Base-by-base conservation (phyloP, 1,139 yeast genomes). In the Scheffersomyces parashehatae region DNA sequence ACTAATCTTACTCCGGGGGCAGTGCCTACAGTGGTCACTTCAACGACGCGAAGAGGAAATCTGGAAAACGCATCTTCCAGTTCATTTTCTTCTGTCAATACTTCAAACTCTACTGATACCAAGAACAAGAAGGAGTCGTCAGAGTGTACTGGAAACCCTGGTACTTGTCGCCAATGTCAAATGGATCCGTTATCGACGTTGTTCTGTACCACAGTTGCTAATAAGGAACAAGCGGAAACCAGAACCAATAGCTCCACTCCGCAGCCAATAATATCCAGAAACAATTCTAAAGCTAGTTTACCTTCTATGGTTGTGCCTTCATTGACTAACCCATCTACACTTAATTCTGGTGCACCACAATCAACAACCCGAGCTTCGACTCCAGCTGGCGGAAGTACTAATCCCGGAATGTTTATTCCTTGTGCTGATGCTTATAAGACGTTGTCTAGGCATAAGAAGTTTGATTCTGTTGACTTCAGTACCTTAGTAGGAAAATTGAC, bases 351-450 rank as follows among this genome's bases (percentile, higher is more conserved):
- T 2, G 54, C 52, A 7, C 52, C 53, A 12, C 56, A 69, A 5
- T 58, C 63, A 3, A 6, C 12, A 5, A 5, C 26, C 5, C 5
- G 26, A 8, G 48, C 60, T 3, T 54, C 56, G 7, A 49, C 55
- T 3, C 53, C 54, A 3, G 49, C 51, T 39, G 49, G 58, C 2
- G 51, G 56, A n/a, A 45, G 53, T 16, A 38, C 60, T 7, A 44
- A 57, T 2, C 51, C 48, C 35, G 81, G 82, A 2, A 80, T 85
- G 45, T 89, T 82, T 53, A 87, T 88, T 36, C 95, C 96, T 1
- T 86, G 95, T 59, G 83, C 93, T 5, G 95, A 89, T 54, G 96
- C 96, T 0, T 88, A 88, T 64, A 85, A 83, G 64, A 88, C 96
- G 0, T 74, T 88, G 41, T 83, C 93, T 16, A 73, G 95, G 47